phyloP scores from a whole-genome alignment of 495 filamentous ascomycete species.

The Penicillium nucicola region DNA sequence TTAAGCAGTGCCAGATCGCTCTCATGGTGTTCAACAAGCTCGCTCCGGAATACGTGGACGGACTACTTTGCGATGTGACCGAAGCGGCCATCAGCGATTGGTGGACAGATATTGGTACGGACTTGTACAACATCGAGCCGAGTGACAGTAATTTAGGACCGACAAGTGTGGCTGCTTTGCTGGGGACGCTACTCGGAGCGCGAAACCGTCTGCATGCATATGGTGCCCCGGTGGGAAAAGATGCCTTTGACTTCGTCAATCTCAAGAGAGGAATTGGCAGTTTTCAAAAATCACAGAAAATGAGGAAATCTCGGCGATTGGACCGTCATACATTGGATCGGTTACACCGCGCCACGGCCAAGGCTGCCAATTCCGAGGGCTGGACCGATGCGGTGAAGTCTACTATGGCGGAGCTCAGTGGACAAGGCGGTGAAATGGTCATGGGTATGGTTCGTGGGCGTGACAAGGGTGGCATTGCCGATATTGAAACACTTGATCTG shows the following conservation, averaged over 20 bases:
- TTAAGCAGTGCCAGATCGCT: slow-evolving; percentile 89
- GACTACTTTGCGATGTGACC: slow-evolving; percentile 87
- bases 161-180: slow-evolving; percentile 82
- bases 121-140: slow-evolving; percentile 87
- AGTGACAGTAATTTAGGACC: slow-evolving; percentile 89
- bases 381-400: slow-evolving; percentile 91
- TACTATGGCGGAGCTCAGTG: slow-evolving; percentile 88
- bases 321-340: slow-evolving; percentile 80
- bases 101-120: slow-evolving; percentile 93
- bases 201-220: slow-evolving; percentile 80
- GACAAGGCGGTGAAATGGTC: slow-evolving; percentile 92
- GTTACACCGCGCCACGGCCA: slow-evolving; percentile 78
- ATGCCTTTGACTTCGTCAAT: slow-evolving; percentile 81
- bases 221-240: slow-evolving; percentile 82
- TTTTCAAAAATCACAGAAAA: slow-evolving; percentile 87
- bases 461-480: slow-evolving; percentile 85
- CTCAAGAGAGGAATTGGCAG: slow-evolving; percentile 78
- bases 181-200: slow-evolving; percentile 86
- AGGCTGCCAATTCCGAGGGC: slow-evolving; percentile 78
- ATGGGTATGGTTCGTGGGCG: slow-evolving; percentile 88
- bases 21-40: slow-evolving; percentile 85
- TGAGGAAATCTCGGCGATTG: slow-evolving; percentile 71
- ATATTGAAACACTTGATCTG: slow-evolving; percentile 86
- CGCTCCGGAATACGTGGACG: slow-evolving; percentile 86
- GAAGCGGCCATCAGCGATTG: slow-evolving; percentile 89